Evolutionary conservation across 2,329 filamentous ascomycete genomes (phyloP).

Genomic region (Boeremia exigua): DNA sequence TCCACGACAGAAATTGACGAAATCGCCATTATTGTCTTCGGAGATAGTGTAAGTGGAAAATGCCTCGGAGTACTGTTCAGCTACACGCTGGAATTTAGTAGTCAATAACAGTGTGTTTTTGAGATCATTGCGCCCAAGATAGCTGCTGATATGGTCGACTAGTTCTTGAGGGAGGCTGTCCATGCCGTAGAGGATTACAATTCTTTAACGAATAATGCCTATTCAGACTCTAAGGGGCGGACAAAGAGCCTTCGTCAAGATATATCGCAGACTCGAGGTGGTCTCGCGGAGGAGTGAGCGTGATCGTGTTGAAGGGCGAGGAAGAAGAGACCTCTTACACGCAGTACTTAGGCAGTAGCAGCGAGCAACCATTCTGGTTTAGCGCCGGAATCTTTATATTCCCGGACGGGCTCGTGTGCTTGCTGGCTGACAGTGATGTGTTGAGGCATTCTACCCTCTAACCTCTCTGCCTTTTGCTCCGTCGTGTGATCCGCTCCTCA

Average conservation of each 20-base stretch:
- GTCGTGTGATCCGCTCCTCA: constrained; percentile 37
- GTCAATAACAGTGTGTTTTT: constrained; percentile 22
- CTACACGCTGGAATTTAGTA: constrained; percentile 10
- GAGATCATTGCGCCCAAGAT: constrained; percentile 16
- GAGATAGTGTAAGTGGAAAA: constrained; percentile 13
- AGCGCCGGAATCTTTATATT: neutral
- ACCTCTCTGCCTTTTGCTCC: constrained; percentile 12
- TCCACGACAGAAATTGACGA: constrained; percentile 16
- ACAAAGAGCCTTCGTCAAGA: neutral
- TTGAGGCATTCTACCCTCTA: neutral
- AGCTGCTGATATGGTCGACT: constrained; percentile 22
- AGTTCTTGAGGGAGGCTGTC: constrained; percentile 23
- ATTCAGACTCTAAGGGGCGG: neutral
- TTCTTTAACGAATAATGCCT: neutral
- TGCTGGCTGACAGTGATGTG: neutral
- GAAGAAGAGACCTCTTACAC: neutral
- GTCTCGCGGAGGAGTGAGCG: neutral
- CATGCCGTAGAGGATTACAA: constrained; percentile 9
- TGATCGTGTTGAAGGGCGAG: neutral
- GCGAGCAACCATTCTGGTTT: neutral
- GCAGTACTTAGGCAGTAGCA: neutral
- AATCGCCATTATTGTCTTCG: constrained; percentile 9
- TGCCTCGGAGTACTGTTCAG: constrained; percentile 22
- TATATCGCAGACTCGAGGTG: neutral
- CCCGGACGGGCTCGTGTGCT: neutral